Evolutionary conservation across 768 basidiomycete genomes (phyloP), one percentile per base, ranked within the genome.

Genomic region (Trametes cinnabarina): DNA sequence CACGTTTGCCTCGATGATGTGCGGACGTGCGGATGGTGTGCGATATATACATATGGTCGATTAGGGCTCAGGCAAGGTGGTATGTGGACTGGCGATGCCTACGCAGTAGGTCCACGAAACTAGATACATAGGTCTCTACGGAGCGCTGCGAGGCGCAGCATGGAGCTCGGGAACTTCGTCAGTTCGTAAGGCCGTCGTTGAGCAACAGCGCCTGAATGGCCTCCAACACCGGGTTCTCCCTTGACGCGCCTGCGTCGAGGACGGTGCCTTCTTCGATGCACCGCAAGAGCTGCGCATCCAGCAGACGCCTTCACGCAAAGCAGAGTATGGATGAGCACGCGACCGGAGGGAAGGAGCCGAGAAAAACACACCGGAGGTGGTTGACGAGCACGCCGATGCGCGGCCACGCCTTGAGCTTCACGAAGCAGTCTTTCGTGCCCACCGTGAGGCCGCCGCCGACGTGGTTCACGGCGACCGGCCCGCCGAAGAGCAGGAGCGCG

Each of bases 361-460:
- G 25, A 6, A 22, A 26, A 22, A 70, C 77, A 60, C 68, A 90
- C 91, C 91, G 79, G 11, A 94, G 73, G 63, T 94, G 91, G 66
- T 94, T 94, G 40, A 92, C 88, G 26, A 97, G 79, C 11, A 94
- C 85, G 2, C 93, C 94, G 47, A 96, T 95, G 9, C 93, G 82
- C n/a, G 94, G 90, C 83, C 87, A 91, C 0, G 92, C 90, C 54
- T 79, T 83, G 60, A 96, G 69, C 65, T 81, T 86, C 57, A 97
- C 73, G 60, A 68, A 66, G 23, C 75, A 74, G 22, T 82, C 79
- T 43, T 79, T 81, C 15, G 73, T 79, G 7, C 82, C 82, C 30
- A 91, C 71, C 4, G 80, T 82, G 40, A 95, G 70, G 0, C 89
- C 91, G n/a, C 92, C 90, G 10, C 78, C 82, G 41, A 92, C 79